phyloP scores from a whole-genome alignment of 2,329 filamentous ascomycete genomes.

The Fusarium robinianum region DNA sequence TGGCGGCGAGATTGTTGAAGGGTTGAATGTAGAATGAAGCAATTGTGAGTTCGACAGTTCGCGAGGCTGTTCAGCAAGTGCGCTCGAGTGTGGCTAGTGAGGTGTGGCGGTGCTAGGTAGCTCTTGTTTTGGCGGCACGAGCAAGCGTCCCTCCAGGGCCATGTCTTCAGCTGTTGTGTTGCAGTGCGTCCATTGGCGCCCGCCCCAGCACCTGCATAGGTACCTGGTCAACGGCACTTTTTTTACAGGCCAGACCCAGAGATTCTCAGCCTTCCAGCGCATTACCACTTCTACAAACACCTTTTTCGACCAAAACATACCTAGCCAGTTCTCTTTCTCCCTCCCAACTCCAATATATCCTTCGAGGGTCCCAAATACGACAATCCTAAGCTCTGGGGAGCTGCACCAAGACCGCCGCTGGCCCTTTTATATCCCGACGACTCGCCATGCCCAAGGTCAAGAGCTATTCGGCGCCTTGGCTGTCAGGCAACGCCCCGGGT shows the following conservation, averaged over 20 bases:
- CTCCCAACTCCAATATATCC: not conserved
- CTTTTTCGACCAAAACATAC: conserved; percentile 18
- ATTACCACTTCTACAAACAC: conserved; percentile 23
- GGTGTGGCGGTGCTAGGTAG: conserved; percentile 22
- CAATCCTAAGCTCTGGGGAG: conserved; percentile 21
- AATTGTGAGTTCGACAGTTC: conserved; percentile 13
- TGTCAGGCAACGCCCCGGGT: conserved; percentile 76
- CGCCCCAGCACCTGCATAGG: too few relatives aligned
- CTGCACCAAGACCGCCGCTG: conserved; percentile 2
- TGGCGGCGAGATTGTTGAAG: conserved; percentile 1
- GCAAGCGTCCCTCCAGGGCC: too few relatives aligned
- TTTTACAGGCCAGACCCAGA: conserved; percentile 14
- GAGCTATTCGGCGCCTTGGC: conserved; percentile 85
- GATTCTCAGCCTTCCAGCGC: conserved; percentile 28
- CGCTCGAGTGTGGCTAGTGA: conserved; percentile 10
- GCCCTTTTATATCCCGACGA: conserved; percentile 10
- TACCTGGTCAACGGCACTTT: conserved; percentile 14
- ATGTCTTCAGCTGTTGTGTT: conserved; percentile 22
- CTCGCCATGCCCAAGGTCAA: conserved; percentile 79
- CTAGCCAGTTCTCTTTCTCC: not conserved
- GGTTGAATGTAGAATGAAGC: conserved; percentile 5
- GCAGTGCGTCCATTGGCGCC: too few relatives aligned
- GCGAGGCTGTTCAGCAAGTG: conserved; percentile 16
- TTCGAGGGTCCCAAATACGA: not conserved
- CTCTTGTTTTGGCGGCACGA: too few relatives aligned